Percentiles rank a stretch among this genome's conserved stretches.
Conservation (phyloP, 2,329 filamentous ascomycete species). For the Scorias spongiosa region DNA sequence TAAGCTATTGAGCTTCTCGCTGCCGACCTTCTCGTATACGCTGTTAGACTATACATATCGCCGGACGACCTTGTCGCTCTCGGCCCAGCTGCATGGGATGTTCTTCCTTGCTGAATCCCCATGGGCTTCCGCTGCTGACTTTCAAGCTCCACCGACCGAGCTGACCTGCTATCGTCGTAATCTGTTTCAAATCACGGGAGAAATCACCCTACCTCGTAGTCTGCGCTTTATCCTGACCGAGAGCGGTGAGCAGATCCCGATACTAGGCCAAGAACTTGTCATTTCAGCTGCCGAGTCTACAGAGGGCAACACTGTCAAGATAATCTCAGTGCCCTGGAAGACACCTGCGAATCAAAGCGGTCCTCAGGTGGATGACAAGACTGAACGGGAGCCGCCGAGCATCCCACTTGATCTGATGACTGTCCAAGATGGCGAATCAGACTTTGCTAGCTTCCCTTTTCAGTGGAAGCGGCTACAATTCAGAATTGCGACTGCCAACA, state of each 20-base stretch:
- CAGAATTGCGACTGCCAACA: slow-evolving; percentile 88
- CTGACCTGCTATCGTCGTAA: slow-evolving; percentile 93
- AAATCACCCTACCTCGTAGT: slow-evolving; percentile 63
- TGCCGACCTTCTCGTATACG: slow-evolving; percentile 37
- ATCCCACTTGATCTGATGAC: slow-evolving; percentile 56
- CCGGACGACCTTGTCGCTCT: slow-evolving; percentile 49
- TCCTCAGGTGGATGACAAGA: slow-evolving; percentile 48
- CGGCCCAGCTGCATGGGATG: slow-evolving; percentile 72
- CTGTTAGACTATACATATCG: slow-evolving; percentile 52
- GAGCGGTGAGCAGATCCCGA: slow-evolving; percentile 67
- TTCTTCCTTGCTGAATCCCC: slow-evolving; percentile 76
- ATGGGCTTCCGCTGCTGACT: slow-evolving; percentile 42
- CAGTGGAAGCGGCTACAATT: slow-evolving; percentile 92
- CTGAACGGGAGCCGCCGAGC: slow-evolving; percentile 73
- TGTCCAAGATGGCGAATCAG: slow-evolving; percentile 57
- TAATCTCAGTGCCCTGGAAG: slow-evolving; percentile 97
- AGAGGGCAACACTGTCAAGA: slow-evolving; percentile 77
- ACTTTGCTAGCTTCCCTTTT: slow-evolving; percentile 81
- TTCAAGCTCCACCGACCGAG: slow-evolving; percentile 53
- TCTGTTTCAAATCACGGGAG: slow-evolving; percentile 88
- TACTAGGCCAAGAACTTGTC: slow-evolving; percentile 68
- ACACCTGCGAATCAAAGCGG: slow-evolving; percentile 59
- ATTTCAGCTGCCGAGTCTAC: slow-evolving; percentile 92
- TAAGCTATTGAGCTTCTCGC: slow-evolving; percentile 37
- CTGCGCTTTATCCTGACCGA: slow-evolving; percentile 71